Evolutionary conservation across 1,139 yeast species (phyloP).

Genomic region (Zhuliangozyma parablackwelliae): DNA sequence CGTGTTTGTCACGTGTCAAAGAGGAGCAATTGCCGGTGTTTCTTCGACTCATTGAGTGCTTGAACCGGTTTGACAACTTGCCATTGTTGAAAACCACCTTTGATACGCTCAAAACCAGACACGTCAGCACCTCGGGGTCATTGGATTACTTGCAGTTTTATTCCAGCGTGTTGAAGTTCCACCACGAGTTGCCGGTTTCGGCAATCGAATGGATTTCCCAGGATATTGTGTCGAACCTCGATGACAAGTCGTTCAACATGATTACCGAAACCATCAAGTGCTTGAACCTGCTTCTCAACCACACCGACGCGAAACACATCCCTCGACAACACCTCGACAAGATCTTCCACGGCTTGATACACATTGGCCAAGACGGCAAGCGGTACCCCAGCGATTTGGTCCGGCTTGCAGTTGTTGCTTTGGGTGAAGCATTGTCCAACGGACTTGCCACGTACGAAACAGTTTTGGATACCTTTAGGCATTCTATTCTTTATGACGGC

Average conservation of each 20-base stretch:
- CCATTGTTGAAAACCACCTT: constrained; percentile 19
- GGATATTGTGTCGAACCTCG: constrained; percentile 41
- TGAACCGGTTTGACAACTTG: constrained; percentile 17
- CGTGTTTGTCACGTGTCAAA: constrained; percentile 12
- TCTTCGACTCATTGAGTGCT: constrained; percentile 26
- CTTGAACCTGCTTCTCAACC: constrained; percentile 9
- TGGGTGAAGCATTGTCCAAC: constrained; percentile 23
- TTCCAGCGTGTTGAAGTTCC: constrained; percentile 17
- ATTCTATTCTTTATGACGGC: constrained; percentile 32
- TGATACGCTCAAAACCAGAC: constrained; percentile 13
- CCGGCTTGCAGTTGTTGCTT: constrained; percentile 37
- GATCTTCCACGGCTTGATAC: constrained; percentile 18
- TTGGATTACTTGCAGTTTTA: constrained; percentile 26
- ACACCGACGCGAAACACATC: constrained; percentile 22
- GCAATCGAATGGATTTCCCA: constrained; percentile 30
- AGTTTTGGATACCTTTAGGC: constrained; percentile 15
- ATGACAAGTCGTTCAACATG: constrained; percentile 35
- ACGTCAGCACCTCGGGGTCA: constrained; percentile 18
- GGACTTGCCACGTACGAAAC: constrained; percentile 11
- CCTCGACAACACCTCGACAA: constrained; percentile 18
- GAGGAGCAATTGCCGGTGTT: constrained; percentile 20
- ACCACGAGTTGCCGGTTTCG: constrained; percentile 3
- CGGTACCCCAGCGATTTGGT: constrained; percentile 49
- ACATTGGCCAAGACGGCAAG: constrained; percentile 35
- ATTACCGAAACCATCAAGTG: constrained; percentile 48